phyloP scores from a whole-genome alignment of 1,139 yeast species.

The Maudiozyma humilis region DNA sequence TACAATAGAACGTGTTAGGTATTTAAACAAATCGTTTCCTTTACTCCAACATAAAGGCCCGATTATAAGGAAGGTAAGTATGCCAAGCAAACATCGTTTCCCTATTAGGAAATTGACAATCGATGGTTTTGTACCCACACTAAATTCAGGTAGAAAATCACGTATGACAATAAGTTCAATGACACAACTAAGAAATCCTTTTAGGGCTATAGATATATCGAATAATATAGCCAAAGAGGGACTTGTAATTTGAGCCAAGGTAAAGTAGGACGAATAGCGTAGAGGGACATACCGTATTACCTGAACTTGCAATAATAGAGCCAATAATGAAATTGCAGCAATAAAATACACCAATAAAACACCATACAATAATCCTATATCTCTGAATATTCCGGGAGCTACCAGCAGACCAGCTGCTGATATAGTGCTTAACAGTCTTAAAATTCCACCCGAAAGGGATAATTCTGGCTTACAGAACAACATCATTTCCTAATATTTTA shows the following conservation, averaged over 20 bases:
- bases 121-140: slow-evolving; percentile 21
- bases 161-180: slow-evolving; percentile 68
- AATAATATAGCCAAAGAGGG: slow-evolving; percentile 80
- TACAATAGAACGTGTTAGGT: slow-evolving; percentile 30
- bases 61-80: slow-evolving; percentile 46
- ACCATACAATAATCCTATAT: slow-evolving; percentile 73
- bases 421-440: slow-evolving; percentile 45
- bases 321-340: slow-evolving; percentile 20
- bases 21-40: slow-evolving; percentile 56
- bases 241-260: slow-evolving; percentile 62
- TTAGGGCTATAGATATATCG: slow-evolving; percentile 85
- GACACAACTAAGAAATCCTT: slow-evolving; percentile 71
- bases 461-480: background rate
- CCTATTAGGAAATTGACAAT: slow-evolving; percentile 20
- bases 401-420: slow-evolving; percentile 81
- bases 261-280: slow-evolving; percentile 78
- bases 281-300: slow-evolving; percentile 47
- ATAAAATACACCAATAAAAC: slow-evolving; percentile 52
- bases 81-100: slow-evolving; percentile 57
- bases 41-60: slow-evolving; percentile 55
- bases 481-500: no score
- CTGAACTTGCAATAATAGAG: slow-evolving; percentile 24
- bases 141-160: slow-evolving; percentile 59
- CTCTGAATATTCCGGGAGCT: slow-evolving; percentile 81
- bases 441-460: background rate